These are phyloP conservation scores for Vitis hybrid DNA, from an alignment of 177 flowering plant genomes.

Conservation along the genomic window DNA sequence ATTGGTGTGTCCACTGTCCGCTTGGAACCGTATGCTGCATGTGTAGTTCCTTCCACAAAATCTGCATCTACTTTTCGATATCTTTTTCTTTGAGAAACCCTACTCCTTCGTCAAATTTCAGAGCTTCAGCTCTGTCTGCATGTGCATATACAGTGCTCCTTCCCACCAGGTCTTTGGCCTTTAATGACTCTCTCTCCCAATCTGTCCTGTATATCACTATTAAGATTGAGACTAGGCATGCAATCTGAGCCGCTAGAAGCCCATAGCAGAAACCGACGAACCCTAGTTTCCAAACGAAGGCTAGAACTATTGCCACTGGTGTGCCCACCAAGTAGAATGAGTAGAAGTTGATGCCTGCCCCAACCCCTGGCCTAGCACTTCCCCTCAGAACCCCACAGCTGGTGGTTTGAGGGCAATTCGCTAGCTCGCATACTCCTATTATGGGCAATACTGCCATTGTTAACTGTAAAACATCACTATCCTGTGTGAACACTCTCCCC, in stretches of 20 bases:
- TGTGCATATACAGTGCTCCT: conserved; percentile 20
- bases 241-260: conserved; percentile 80
- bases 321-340: conserved; percentile 89
- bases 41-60: not conserved
- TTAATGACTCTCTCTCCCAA: conserved; percentile 75
- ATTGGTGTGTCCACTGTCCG: conserved; percentile 4
- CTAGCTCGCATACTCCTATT: conserved; percentile 87
- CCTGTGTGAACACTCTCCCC: conserved; percentile 78
- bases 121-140: conserved; percentile 16
- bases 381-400: conserved; percentile 89
- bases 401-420: conserved; percentile 93
- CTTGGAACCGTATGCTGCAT: not conserved
- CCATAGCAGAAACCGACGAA: conserved; percentile 89
- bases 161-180: conserved; percentile 67
- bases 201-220: conserved; percentile 60
- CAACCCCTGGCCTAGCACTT: conserved; percentile 70
- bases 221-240: conserved; percentile 58
- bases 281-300: conserved; percentile 52
- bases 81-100: conserved; percentile 18
- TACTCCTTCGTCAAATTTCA: conserved; percentile 33
- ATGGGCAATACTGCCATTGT: conserved; percentile 64
- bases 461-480: conserved; percentile 54
- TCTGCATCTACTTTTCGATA: not conserved
- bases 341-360: conserved; percentile 73
- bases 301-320: conserved; percentile 67